Percentiles rank a stretch among this genome's conserved stretches.
These are phyloP conservation scores for Oryza glaberrima DNA, from an alignment of 176 grass and related monocot genomes.

Conservation along the genomic window DNA sequence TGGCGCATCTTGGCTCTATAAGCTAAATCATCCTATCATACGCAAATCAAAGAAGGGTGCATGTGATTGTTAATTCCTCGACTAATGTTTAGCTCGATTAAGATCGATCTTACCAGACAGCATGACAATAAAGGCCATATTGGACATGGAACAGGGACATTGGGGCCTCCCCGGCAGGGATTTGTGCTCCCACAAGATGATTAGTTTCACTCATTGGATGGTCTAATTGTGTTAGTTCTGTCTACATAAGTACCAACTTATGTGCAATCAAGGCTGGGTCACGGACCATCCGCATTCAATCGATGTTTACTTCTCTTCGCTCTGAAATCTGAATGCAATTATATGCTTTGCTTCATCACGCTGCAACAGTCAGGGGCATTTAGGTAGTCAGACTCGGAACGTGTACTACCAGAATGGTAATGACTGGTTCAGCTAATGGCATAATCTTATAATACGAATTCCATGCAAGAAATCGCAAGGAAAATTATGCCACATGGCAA, in stretches of 20 bases:
- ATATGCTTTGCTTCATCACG: neutral
- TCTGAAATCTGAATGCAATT: neutral
- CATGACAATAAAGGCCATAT: neutral
- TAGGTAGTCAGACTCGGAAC: neutral
- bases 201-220: neutral
- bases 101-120: neutral
- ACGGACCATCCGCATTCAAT: neutral
- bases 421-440: neutral
- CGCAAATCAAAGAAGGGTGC: neutral
- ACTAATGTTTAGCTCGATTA: neutral
- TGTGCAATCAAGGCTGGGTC: conserved; percentile 2
- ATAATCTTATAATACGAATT: neutral
- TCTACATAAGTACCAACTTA: neutral
- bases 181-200: neutral
- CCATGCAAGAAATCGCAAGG: no score
- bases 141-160: neutral
- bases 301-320: neutral
- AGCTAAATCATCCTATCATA: no score
- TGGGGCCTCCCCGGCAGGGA: neutral
- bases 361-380: neutral
- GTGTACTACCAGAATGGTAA: neutral
- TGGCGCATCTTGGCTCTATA: neutral
- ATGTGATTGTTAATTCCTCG: neutral
- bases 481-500: no score
- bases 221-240: neutral